phyloP scores from a whole-genome alignment of 306 rosid species.

The Rubus parviflorus region DNA sequence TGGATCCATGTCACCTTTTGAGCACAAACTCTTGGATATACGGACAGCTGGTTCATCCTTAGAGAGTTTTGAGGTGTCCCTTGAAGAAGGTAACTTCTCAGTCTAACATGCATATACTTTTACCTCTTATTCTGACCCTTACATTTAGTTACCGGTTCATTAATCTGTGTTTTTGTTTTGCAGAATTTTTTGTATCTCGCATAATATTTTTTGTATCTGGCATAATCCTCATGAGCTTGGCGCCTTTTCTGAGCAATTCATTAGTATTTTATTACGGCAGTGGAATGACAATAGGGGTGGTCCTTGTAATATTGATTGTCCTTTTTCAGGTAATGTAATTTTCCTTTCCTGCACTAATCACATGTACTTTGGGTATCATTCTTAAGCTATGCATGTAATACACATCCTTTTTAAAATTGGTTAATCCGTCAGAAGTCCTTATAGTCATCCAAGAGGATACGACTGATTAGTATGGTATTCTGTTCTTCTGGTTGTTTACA shows the following conservation, averaged over 20 bases:
- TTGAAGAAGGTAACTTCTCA: slow-evolving; percentile 64
- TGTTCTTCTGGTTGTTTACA: slow-evolving; percentile 45
- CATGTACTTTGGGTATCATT: not conserved
- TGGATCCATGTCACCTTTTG: slow-evolving; percentile 82
- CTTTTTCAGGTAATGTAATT: slow-evolving; percentile 76
- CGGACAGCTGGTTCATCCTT: slow-evolving; percentile 60
- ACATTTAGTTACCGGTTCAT: slow-evolving; percentile 9
- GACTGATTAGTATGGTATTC: not conserved
- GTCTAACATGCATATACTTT: slow-evolving; percentile 16
- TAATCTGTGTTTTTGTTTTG: slow-evolving; percentile 27
- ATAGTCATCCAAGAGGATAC: not conserved
- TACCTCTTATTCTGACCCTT: slow-evolving; percentile 4
- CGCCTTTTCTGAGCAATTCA: slow-evolving; percentile 68
- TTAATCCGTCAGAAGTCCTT: not conserved
- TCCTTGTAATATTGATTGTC: slow-evolving; percentile 76
- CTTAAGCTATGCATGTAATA: slow-evolving; percentile 11
- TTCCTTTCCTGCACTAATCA: slow-evolving; percentile 16
- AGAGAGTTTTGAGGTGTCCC: slow-evolving; percentile 63
- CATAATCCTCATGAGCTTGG: slow-evolving; percentile 61
- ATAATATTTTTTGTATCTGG: slow-evolving; percentile 57
- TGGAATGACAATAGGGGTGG: slow-evolving; percentile 77
- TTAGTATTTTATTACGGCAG: slow-evolving; percentile 75
- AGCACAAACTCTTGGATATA: slow-evolving; percentile 66
- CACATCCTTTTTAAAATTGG: slow-evolving; percentile 5
- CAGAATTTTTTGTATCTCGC: slow-evolving; percentile 73